Percentiles rank a stretch among this genome's conserved stretches.
Conservation (phyloP, 2,329 filamentous ascomycete genomes). For the Alternaria incomplexa region DNA sequence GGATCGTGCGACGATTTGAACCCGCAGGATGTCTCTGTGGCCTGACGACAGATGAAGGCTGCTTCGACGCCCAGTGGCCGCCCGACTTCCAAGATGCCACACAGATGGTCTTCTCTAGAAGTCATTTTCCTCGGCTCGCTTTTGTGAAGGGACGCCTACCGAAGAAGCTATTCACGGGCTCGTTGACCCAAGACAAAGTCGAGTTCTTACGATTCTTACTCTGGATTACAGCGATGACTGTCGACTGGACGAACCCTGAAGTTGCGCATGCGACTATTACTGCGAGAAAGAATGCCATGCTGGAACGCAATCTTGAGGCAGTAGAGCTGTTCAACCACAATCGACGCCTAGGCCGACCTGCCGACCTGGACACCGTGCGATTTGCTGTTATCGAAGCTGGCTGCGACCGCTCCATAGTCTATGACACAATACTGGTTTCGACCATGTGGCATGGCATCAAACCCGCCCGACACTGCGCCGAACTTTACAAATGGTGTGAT, state of each 20-base stretch:
- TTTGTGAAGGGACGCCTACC: slow-evolving; percentile 40
- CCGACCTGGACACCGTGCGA: slow-evolving; percentile 26
- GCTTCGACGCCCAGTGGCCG: slow-evolving; percentile 40
- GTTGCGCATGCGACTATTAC: slow-evolving; percentile 9
- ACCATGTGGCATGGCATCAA: slow-evolving; percentile 17
- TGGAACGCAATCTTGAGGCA: slow-evolving; percentile 35
- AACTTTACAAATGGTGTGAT: slow-evolving; percentile 39
- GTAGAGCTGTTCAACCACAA: slow-evolving; percentile 45
- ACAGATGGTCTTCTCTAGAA: slow-evolving; percentile 35
- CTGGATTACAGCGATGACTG: slow-evolving; percentile 38
- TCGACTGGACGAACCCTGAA: slow-evolving; percentile 36
- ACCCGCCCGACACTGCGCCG: neutral
- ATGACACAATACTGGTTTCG: slow-evolving; percentile 33
- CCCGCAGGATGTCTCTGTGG: slow-evolving; percentile 36
- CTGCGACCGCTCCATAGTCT: slow-evolving; percentile 41
- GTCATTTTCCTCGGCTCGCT: slow-evolving; percentile 34
- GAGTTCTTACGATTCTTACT: slow-evolving; percentile 42
- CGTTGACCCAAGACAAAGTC: slow-evolving; percentile 36
- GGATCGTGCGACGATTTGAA: slow-evolving; percentile 24
- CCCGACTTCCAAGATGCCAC: slow-evolving; percentile 37
- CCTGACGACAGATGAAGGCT: slow-evolving; percentile 20
- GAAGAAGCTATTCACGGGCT: slow-evolving; percentile 32
- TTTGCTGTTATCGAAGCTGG: slow-evolving; percentile 39
- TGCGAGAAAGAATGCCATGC: slow-evolving; percentile 35
- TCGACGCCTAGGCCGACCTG: slow-evolving; percentile 35